Conservation (phyloP, 2,329 filamentous ascomycete genomes). For the Aspergillus ruber region DNA sequence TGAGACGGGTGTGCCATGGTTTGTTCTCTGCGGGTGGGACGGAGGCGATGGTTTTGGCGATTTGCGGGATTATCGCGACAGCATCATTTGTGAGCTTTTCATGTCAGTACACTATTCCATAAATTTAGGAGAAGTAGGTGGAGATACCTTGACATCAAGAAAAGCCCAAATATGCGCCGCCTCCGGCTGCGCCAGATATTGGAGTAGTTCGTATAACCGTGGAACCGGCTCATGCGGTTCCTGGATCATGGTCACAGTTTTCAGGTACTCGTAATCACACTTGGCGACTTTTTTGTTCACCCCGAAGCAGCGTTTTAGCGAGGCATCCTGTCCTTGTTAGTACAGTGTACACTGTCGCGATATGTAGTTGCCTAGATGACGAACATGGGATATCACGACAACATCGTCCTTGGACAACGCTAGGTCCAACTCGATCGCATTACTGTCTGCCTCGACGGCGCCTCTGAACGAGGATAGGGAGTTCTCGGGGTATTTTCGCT, state of each 20-base stretch:
- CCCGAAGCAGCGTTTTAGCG: conserved; percentile 75
- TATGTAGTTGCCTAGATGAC: conserved; percentile 13
- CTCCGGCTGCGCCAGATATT: conserved; percentile 60
- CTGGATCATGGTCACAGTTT: conserved; percentile 59
- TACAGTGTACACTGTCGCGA: background rate
- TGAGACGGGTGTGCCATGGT: conserved; percentile 66
- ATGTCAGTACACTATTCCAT: conserved; percentile 1
- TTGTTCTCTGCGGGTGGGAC: conserved; percentile 33
- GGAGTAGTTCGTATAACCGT: conserved; percentile 65
- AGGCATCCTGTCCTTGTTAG: conserved; percentile 53
- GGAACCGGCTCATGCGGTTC: conserved; percentile 68
- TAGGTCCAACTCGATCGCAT: conserved; percentile 83
- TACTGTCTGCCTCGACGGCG: conserved; percentile 66
- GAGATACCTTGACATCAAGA: conserved; percentile 74
- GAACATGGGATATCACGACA: conserved; percentile 76
- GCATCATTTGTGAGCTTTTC: conserved; percentile 28
- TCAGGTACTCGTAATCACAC: conserved; percentile 68
- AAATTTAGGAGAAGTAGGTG: background rate
- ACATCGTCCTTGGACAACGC: conserved; percentile 77
- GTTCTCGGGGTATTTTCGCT: conserved; percentile 75
- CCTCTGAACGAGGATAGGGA: conserved; percentile 70
- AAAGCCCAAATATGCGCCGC: conserved; percentile 69
- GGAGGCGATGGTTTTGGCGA: conserved; percentile 57
- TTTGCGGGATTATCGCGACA: conserved; percentile 62
- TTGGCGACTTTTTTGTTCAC: conserved; percentile 65